A percentile compares a stretch with the other conserved stretches of the same genome.
These are phyloP conservation scores for Protomyces inundatus DNA, from an alignment of 1,139 yeast species.

Conservation along the genomic window DNA sequence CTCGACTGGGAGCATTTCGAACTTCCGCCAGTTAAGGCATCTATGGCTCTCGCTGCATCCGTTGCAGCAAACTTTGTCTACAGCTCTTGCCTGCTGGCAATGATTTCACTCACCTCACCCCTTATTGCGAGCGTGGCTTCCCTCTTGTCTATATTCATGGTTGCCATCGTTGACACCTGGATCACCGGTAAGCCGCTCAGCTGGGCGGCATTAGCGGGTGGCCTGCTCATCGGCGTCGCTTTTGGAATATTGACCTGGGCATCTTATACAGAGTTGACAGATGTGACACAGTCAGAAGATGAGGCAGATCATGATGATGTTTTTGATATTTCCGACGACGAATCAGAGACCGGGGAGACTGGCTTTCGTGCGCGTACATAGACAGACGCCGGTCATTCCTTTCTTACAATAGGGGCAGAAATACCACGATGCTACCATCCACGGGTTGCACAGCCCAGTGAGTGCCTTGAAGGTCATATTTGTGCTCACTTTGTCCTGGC, in stretches of 20 bases:
- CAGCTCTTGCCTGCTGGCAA: constrained; percentile 65
- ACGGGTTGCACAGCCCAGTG: no score
- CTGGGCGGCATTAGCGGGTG: constrained; percentile 41
- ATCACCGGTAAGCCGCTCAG: constrained; percentile 52
- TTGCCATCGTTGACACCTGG: constrained; percentile 72
- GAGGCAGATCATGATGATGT: neutral
- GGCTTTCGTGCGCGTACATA: no score
- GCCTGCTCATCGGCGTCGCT: constrained; percentile 51
- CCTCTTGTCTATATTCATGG: constrained; percentile 68
- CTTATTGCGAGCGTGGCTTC: constrained; percentile 81
- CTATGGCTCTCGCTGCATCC: constrained; percentile 47
- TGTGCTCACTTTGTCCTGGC: no score
- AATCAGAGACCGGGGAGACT: neutral
- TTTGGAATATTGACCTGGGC: constrained; percentile 65
- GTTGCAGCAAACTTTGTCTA: constrained; percentile 60
- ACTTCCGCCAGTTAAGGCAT: constrained; percentile 45
- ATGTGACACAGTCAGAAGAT: constrained; percentile 39
- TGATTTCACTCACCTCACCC: constrained; percentile 82
- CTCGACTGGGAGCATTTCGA: constrained; percentile 57
- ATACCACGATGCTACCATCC: no score
- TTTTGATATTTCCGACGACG: constrained; percentile 1
- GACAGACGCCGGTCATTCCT: no score
- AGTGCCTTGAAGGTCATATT: no score
- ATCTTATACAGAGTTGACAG: constrained; percentile 67
- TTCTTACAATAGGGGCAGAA: no score